Conservation (phyloP, 2,329 filamentous ascomycete genomes). For the Fusarium floridanum region DNA sequence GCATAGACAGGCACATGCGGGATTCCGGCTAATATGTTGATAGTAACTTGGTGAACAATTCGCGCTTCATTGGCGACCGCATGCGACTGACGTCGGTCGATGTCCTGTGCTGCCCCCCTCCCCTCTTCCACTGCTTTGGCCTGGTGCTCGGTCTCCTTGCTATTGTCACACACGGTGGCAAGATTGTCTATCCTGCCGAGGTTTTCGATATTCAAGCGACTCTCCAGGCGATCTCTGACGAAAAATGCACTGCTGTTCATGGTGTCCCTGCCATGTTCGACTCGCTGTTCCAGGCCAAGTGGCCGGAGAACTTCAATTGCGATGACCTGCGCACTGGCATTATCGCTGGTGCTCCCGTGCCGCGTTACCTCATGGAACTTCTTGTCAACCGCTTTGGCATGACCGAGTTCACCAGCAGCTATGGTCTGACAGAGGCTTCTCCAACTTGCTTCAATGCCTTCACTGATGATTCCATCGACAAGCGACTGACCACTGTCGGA, state of each 20-base stretch:
- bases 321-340: slow-evolving; percentile 78
- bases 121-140: slow-evolving; percentile 89
- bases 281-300: slow-evolving; percentile 66
- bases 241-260: slow-evolving; percentile 80
- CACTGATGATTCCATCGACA: slow-evolving; percentile 76
- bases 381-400: slow-evolving; percentile 80
- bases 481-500: slow-evolving; percentile 78
- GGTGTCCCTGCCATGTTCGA: slow-evolving; percentile 91
- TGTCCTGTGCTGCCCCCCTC: slow-evolving; percentile 83
- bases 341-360: slow-evolving; percentile 83
- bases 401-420: slow-evolving; percentile 78
- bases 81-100: slow-evolving; percentile 77
- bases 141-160: slow-evolving; percentile 82
- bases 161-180: slow-evolving; percentile 78
- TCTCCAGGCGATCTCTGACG: slow-evolving; percentile 74
- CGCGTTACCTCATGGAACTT: slow-evolving; percentile 79
- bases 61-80: slow-evolving; percentile 78
- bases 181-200: slow-evolving; percentile 81
- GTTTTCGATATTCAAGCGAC: slow-evolving; percentile 78
- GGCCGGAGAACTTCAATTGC: slow-evolving; percentile 57
- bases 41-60: slow-evolving; percentile 74
- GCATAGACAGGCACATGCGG: background rate
- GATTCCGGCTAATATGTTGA: slow-evolving; percentile 11
- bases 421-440: slow-evolving; percentile 81
- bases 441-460: slow-evolving; percentile 87